A percentile compares a stretch with the other conserved stretches of the same genome.
Evolutionary conservation across 1,284 basidiomycete genomes (phyloP).

Genomic region (Rhodotorula sp.): DNA sequence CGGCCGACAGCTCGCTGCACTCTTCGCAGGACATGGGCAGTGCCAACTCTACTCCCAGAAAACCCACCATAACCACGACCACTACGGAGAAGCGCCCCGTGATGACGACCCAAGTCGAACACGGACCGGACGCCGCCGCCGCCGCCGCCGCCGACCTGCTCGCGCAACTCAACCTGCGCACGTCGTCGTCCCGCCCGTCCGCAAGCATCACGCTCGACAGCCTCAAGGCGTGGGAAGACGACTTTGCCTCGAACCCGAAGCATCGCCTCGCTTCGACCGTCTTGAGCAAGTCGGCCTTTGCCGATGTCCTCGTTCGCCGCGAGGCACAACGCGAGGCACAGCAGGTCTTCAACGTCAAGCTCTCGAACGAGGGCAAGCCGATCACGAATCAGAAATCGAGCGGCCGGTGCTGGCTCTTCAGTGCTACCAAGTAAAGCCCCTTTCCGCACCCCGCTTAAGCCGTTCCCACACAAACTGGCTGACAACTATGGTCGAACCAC

Average conservation of each 20-base stretch:
- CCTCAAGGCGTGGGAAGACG: constrained; percentile 35
- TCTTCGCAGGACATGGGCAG: neutral
- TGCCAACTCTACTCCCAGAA: neutral
- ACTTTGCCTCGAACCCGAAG: constrained; percentile 55
- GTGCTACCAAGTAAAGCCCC: constrained; percentile 59
- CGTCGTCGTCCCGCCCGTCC: constrained; percentile 6
- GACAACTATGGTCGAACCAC: neutral
- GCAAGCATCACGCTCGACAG: constrained; percentile 35
- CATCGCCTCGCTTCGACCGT: constrained; percentile 75
- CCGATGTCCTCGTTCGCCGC: constrained; percentile 64
- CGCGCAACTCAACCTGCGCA: constrained; percentile 27
- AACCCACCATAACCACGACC: neutral
- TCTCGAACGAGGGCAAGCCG: constrained; percentile 71
- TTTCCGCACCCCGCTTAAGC: constrained; percentile 17
- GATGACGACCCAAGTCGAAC: neutral
- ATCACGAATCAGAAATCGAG: constrained; percentile 83
- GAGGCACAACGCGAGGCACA: constrained; percentile 62
- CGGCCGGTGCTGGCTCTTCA: constrained; percentile 87
- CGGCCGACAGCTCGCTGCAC: neutral
- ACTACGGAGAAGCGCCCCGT: neutral
- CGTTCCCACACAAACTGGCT: neutral
- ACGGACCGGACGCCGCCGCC: neutral
- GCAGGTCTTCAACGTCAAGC: constrained; percentile 79
- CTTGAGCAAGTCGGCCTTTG: constrained; percentile 70
- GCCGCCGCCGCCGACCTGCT: constrained; percentile 28